Conservation (phyloP, 78 protist species). For the Fonticula alba region DNA sequence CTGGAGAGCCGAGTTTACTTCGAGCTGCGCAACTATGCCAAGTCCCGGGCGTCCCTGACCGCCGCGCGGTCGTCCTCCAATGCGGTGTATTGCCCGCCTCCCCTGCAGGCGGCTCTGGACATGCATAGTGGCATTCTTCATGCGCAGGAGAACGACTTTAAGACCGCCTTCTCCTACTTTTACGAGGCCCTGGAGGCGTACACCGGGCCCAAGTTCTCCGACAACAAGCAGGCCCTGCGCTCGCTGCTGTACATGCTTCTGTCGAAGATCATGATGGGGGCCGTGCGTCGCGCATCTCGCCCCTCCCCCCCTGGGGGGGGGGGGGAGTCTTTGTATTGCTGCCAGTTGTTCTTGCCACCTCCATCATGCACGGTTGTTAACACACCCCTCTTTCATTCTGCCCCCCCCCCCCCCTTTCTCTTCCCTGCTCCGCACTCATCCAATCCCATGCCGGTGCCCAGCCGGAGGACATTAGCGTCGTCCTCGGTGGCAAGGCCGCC, state of each 20-base stretch:
- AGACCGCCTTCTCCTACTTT: conserved; percentile 90
- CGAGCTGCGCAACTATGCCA: conserved; percentile 48
- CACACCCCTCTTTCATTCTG: neutral
- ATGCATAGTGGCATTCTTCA: conserved; percentile 72
- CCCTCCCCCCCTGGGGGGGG: too few species aligned
- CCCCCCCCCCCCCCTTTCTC: neutral
- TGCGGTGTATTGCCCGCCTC: conserved; percentile 89
- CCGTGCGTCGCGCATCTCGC: too few species aligned
- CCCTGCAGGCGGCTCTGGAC: conserved; percentile 74
- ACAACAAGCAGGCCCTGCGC: conserved; percentile 28
- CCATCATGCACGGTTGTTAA: conserved; percentile 1
- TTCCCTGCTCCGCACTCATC: neutral
- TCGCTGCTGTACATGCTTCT: conserved; percentile 87
- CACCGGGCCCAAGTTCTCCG: conserved; percentile 13
- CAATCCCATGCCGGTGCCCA: neutral
- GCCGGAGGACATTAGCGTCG: conserved; percentile 59
- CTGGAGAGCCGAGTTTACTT: conserved; percentile 35
- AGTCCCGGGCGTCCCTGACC: conserved; percentile 58
- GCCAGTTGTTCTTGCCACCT: too few species aligned
- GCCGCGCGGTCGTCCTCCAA: conserved; percentile 90
- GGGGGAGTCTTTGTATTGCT: too few species aligned
- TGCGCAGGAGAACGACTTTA: conserved; percentile 90
- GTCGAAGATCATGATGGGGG: conserved; percentile 75
- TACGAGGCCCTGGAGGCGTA: conserved; percentile 81
- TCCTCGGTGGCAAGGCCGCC: conserved; percentile 64